phyloP scores from a whole-genome alignment of 148 eudicot species.

The Vaccinium darrowii region DNA sequence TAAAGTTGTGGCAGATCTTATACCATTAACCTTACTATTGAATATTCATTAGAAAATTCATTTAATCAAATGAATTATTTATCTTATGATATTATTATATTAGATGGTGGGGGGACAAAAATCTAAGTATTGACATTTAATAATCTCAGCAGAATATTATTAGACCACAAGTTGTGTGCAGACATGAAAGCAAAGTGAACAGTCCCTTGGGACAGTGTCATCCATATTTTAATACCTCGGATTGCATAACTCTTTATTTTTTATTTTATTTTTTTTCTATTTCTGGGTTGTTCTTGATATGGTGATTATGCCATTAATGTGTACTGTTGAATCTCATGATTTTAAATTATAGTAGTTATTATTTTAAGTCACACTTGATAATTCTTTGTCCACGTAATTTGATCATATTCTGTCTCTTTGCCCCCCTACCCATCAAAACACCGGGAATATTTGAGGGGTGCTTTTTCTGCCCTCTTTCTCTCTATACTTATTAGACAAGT shows the following conservation, averaged over 20 bases:
- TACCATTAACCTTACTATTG: neutral
- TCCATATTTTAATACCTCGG: neutral
- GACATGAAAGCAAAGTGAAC: slow-evolving; percentile 6
- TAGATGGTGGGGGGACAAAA: slow-evolving; percentile 8
- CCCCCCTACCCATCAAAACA: slow-evolving; percentile 37
- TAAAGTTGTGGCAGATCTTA: neutral
- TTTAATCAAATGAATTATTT: neutral
- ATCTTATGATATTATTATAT: neutral
- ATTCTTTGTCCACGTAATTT: slow-evolving; percentile 29
- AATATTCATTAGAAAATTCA: neutral
- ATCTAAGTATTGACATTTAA: neutral
- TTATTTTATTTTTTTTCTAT: slow-evolving; percentile 2
- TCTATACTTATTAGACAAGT: neutral
- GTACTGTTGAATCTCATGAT: neutral
- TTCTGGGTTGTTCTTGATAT: slow-evolving; percentile 28
- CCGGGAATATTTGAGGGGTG: slow-evolving; percentile 42
- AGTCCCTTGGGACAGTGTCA: slow-evolving; percentile 6
- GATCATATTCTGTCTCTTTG: slow-evolving; percentile 36
- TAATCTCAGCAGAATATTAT: neutral
- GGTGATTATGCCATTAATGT: slow-evolving; percentile 18
- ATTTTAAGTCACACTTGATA: neutral
- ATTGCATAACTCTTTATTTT: neutral
- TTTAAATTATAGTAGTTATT: neutral
- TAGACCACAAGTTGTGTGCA: neutral
- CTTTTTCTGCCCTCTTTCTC: slow-evolving; percentile 3